Base-by-base conservation (phyloP, 208 protist genomes). In the Trypanosoma avium region DNA sequence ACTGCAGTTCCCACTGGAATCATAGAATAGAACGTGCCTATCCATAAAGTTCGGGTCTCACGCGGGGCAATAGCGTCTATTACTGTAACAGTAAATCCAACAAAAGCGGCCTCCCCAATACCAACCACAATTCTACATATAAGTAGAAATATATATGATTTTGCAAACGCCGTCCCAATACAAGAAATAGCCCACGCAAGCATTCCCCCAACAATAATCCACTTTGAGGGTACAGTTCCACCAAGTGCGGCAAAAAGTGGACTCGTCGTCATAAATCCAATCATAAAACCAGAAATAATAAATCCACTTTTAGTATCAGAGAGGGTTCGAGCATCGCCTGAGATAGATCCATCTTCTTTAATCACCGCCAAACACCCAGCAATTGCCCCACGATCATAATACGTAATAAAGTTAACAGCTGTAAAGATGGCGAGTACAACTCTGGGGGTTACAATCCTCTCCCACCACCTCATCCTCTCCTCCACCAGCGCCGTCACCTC, bases 1-100 rank as follows among this genome's bases (percentile, higher is more conserved):
- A 81, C 52, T 24, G 88, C 89, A 13, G 77, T 88, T 10, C 90
- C 92, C 15, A 94, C 72, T 21, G 88, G 86, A 27, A 95, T 92
- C 77, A 86, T 93, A 4, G 84, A 78, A 66, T 92, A 97, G 61
- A 92, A 96, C 56, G 79, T 70, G 45, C 86, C 87, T 32, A 95
- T 82, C 77, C 82, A 97, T 43, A 81, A 63, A 26, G 88, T 95
- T 29, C 88, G 86, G 15, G 43, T 58, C 1, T 50, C 26, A 3
- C 48, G 26, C 10, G 92, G 90, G 0, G 90, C 89, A 40, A 94
- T 88, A 61, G 76, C 79, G 61, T 94, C 88, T 27, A 95, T 88
- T 15, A 87, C 84, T 13, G 90, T 94, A 3, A 93, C 76, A 3
- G 77, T 80, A 53, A 91, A 90, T 8, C 88, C 88, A 2, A 88